These are phyloP conservation scores for Mycena chlorophos DNA, from an alignment of 768 basidiomycete genomes.

Conservation along the genomic window DNA sequence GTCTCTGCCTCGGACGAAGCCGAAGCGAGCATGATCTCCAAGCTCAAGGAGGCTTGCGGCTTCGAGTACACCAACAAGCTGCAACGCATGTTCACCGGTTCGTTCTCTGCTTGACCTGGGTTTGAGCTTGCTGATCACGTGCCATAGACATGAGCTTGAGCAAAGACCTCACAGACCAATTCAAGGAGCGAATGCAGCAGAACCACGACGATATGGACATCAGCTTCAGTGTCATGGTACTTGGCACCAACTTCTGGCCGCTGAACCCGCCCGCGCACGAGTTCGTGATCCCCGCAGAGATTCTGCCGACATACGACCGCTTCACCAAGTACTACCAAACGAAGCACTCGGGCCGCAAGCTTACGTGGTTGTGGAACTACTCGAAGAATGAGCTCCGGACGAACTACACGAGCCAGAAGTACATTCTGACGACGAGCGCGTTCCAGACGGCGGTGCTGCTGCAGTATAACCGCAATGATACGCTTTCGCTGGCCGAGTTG, in stretches of 20 bases:
- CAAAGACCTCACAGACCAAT: constrained; percentile 92
- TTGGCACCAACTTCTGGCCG: constrained; percentile 97
- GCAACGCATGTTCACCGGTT: constrained; percentile 93
- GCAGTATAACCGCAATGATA: constrained; percentile 92
- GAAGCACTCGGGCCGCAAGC: constrained; percentile 91
- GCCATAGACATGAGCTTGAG: constrained; percentile 85
- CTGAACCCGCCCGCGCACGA: constrained; percentile 80
- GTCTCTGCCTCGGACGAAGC: constrained; percentile 94
- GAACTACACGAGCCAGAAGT: constrained; percentile 91
- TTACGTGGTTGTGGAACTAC: constrained; percentile 99
- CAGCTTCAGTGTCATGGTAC: constrained; percentile 90
- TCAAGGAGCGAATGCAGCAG: constrained; percentile 90
- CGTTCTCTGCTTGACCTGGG: not conserved
- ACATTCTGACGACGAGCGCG: constrained; percentile 92
- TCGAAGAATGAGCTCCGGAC: constrained; percentile 95
- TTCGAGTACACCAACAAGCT: constrained; percentile 97
- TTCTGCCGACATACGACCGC: constrained; percentile 83
- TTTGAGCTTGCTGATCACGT: not conserved
- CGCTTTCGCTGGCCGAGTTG: constrained; percentile 71
- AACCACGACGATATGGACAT: constrained; percentile 85
- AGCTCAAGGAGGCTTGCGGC: constrained; percentile 94
- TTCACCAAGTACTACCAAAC: constrained; percentile 93
- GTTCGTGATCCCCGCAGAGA: constrained; percentile 86
- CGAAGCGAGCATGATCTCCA: constrained; percentile 97
- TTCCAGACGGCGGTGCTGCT: constrained; percentile 95